Evolutionary conservation across 1,139 yeast species (phyloP).

Genomic region (Candida glucosophila): DNA sequence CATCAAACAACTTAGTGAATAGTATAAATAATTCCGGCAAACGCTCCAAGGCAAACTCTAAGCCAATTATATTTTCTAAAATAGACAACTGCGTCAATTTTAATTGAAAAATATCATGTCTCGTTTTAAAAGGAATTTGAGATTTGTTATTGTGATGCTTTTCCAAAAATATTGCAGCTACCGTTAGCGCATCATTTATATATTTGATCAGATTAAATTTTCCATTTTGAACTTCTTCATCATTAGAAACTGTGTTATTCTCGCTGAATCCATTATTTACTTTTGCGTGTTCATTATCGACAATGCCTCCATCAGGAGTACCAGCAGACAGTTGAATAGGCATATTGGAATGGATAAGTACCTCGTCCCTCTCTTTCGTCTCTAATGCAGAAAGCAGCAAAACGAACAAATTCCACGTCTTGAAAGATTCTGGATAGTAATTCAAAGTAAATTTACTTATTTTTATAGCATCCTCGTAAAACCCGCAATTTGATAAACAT

Average conservation of each 20-base stretch:
- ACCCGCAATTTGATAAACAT: conserved; percentile 21
- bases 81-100: conserved; percentile 71
- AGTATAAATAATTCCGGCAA: conserved; percentile 60
- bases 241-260: too few relatives aligned
- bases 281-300: too few relatives aligned
- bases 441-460: conserved; percentile 36
- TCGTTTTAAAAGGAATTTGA: conserved; percentile 27
- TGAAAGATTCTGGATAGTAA: conserved; percentile 35
- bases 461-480: conserved; percentile 22
- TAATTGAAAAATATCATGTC: conserved; percentile 56
- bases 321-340: not conserved
- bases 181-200: conserved; percentile 34
- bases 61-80: conserved; percentile 55
- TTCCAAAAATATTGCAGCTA: conserved; percentile 31
- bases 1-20: conserved; percentile 47
- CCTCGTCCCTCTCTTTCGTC: not conserved
- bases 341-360: too few relatives aligned
- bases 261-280: too few relatives aligned
- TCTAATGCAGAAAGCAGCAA: conserved; percentile 23
- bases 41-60: conserved; percentile 52
- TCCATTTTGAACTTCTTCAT: too few relatives aligned
- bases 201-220: too few relatives aligned
- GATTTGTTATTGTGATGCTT: conserved; percentile 22
- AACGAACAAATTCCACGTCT: conserved; percentile 38
- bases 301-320: not conserved